Evolutionary conservation across 441 rosid species (phyloP).

Genomic region (Daphne laureola): DNA sequence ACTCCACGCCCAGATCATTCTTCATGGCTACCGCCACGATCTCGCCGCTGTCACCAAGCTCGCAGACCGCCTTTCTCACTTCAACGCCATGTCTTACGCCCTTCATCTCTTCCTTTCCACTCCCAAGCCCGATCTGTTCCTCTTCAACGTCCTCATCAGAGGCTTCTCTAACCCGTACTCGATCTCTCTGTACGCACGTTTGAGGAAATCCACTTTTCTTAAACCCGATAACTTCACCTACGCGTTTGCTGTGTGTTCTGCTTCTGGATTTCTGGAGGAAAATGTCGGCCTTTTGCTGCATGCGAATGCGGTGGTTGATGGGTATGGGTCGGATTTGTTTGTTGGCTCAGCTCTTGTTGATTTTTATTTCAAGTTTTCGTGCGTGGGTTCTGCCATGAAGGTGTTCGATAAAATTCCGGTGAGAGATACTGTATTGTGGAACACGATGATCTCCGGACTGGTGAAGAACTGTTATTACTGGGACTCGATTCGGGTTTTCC

Average conservation of each 20-base stretch:
- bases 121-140: conserved; percentile 50
- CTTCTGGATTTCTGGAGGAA: conserved; percentile 23
- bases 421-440: conserved; percentile 51
- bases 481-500: conserved; percentile 33
- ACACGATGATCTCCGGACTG: conserved; percentile 51
- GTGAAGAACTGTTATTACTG: conserved; percentile 32
- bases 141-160: conserved; percentile 52
- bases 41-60: conserved; percentile 49
- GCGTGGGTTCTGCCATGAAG: conserved; percentile 25
- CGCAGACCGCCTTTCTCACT: conserved; percentile 40
- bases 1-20: conserved; percentile 45
- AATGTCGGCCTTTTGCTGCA: conserved; percentile 33
- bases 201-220: conserved; percentile 30
- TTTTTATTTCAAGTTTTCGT: conserved; percentile 29
- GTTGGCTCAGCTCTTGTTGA: conserved; percentile 51
- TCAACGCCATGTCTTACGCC: conserved; percentile 35
- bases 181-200: conserved; percentile 30
- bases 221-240: conserved; percentile 46
- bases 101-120: conserved; percentile 37
- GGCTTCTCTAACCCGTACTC: conserved; percentile 39
- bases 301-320: conserved; percentile 35
- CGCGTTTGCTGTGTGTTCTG: conserved; percentile 33
- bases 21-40: conserved; percentile 31
- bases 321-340: conserved; percentile 38
- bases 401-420: conserved; percentile 42